phyloP scores from a whole-genome alignment of 306 rosid genomes.

The Cajanus cajan region DNA sequence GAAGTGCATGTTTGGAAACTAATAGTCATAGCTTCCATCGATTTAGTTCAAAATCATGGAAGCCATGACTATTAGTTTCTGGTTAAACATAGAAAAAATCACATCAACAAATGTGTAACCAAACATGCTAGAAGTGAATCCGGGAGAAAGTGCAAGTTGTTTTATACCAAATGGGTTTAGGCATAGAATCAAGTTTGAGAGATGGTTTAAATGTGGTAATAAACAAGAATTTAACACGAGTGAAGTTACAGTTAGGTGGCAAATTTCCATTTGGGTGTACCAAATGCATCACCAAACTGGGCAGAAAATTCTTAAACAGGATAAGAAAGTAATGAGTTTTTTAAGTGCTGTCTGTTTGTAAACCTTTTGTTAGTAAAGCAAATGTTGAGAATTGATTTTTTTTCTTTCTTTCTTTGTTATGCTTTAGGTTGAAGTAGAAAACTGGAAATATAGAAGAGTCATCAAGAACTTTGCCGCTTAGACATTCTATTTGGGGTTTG shows the following conservation, averaged over 20 bases:
- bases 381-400: not conserved
- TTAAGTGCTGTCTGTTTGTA: not conserved
- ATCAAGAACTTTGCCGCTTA: not conserved
- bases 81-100: no score
- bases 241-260: not conserved
- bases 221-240: not conserved
- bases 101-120: no score
- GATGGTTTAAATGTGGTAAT: not conserved
- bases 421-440: not conserved
- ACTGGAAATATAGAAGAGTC: not conserved
- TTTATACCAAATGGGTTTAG: not conserved
- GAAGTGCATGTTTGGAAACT: not conserved
- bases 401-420: not conserved
- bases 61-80: no score
- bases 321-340: not conserved
- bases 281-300: not conserved
- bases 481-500: constrained; percentile 5
- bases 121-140: no score
- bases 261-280: not conserved
- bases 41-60: no score
- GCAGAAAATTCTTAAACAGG: not conserved
- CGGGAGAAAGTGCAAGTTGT: not conserved
- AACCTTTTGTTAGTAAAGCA: not conserved
- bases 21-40: no score
- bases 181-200: not conserved